Evolutionary conservation across 805 yeast species (phyloP).

Genomic region (Ogataea parapolymorpha): DNA sequence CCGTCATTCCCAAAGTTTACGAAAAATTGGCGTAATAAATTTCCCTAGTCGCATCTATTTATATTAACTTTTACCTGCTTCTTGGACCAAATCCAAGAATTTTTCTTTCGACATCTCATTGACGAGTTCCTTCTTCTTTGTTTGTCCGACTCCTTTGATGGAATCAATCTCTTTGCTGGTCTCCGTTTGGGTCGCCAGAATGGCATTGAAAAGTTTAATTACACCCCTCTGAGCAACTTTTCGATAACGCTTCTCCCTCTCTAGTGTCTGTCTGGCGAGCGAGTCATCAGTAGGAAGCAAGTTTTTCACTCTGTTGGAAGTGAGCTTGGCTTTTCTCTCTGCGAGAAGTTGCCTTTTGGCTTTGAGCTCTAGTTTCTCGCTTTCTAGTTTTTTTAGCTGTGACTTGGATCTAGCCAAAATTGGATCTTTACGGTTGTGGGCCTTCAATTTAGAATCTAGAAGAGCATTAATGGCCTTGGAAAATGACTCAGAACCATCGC

Average conservation of each 20-base stretch:
- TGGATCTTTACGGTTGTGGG: constrained; percentile 86
- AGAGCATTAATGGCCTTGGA: constrained; percentile 83
- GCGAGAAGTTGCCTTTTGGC: constrained; percentile 67
- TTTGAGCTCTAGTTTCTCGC: constrained; percentile 76
- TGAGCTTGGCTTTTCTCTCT: constrained; percentile 68
- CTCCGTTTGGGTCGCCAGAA: constrained; percentile 79
- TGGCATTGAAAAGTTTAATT: constrained; percentile 32
- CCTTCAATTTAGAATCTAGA: constrained; percentile 79
- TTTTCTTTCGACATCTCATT: constrained; percentile 85
- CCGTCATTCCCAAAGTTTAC: constrained; percentile 29
- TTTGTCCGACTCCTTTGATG: constrained; percentile 47
- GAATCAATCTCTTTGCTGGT: constrained; percentile 68
- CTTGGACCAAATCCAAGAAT: constrained; percentile 82
- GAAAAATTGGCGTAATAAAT: constrained; percentile 12
- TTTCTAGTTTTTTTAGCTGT: constrained; percentile 66
- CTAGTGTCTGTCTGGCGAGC: constrained; percentile 39
- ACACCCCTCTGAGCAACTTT: constrained; percentile 52
- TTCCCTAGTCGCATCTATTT: constrained; percentile 2
- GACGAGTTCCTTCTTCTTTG: constrained; percentile 55
- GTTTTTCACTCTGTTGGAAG: constrained; percentile 63
- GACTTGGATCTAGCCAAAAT: constrained; percentile 81
- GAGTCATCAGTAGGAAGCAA: constrained; percentile 63
- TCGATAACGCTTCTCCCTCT: constrained; percentile 62
- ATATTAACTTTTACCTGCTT: constrained; percentile 51
- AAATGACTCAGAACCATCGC: constrained; percentile 73